Conservation (phyloP, 164 flowering plant species). For the Vitis rupestris region DNA sequence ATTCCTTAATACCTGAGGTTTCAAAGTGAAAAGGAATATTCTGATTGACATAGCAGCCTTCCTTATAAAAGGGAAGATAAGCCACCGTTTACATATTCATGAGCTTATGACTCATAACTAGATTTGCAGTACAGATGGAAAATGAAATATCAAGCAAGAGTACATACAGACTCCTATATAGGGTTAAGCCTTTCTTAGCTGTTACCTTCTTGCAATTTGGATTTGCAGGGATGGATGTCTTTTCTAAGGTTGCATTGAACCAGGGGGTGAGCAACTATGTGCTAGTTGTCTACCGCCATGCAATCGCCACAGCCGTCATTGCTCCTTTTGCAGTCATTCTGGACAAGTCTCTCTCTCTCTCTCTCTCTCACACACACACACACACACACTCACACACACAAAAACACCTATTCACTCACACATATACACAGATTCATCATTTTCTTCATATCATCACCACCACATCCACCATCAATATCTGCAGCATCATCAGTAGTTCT, state of each 20-base stretch:
- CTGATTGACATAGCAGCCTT: neutral
- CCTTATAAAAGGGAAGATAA: neutral
- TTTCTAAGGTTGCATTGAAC: conserved; percentile 62
- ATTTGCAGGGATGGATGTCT: conserved; percentile 70
- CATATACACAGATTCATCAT: too few relatives aligned
- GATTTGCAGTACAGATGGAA: neutral
- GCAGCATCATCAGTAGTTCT: neutral
- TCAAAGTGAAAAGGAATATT: neutral
- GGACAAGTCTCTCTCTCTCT: conserved; percentile 46
- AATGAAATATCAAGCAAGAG: neutral
- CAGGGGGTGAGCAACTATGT: conserved; percentile 72
- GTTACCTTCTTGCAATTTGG: conserved; percentile 61
- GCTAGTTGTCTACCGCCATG: conserved; percentile 64
- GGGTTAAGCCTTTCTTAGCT: conserved; percentile 52
- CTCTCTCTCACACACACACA: neutral
- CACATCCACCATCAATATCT: too few relatives aligned
- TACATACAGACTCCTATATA: neutral
- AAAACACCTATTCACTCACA: neutral
- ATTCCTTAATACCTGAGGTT: neutral
- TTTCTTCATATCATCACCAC: too few relatives aligned
- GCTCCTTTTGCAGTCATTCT: conserved; percentile 61
- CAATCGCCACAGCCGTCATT: conserved; percentile 50
- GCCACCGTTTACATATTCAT: too few relatives aligned
- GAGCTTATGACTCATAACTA: too few relatives aligned
- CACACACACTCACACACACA: too few relatives aligned